Evolutionary conservation across 225 moss, liverwort and hornwort species (phyloP).

Genomic region (Sphagnum tenellum): DNA sequence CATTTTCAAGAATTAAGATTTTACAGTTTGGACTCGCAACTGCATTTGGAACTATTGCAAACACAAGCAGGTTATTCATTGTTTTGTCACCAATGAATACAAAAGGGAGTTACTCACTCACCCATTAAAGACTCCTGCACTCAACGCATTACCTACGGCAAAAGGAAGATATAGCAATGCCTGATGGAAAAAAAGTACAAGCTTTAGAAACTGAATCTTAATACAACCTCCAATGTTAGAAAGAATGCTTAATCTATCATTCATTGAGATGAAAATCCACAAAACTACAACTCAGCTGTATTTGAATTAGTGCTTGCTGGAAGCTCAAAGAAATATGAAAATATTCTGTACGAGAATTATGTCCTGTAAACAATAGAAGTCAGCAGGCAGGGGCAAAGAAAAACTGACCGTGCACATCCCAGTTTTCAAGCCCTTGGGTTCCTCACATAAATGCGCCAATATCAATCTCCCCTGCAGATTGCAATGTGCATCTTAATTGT

Average conservation of each 20-base stretch:
- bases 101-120: constrained; percentile 5
- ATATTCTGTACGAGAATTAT: too few relatives aligned
- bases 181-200: not conserved
- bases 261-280: too few relatives aligned
- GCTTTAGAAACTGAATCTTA: not conserved
- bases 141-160: constrained; percentile 74
- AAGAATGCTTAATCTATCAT: too few relatives aligned
- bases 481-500: not conserved
- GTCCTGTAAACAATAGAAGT: too few relatives aligned
- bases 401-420: constrained; percentile 74
- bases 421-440: constrained; percentile 92
- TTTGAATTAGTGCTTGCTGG: too few relatives aligned
- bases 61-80: not conserved
- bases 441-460: constrained; percentile 90
- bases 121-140: constrained; percentile 66
- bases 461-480: constrained; percentile 73
- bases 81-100: not conserved
- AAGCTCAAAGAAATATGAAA: too few relatives aligned
- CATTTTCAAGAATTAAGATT: not conserved
- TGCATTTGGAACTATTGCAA: not conserved
- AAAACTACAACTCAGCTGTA: too few relatives aligned
- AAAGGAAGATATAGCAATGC: constrained; percentile 58
- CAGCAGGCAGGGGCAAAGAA: constrained; percentile 5
- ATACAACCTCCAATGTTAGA: too few relatives aligned
- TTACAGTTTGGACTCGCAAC: not conserved